phyloP scores from a whole-genome alignment of 1,284 basidiomycete genomes.

The Pyrrhoderma noxium region DNA sequence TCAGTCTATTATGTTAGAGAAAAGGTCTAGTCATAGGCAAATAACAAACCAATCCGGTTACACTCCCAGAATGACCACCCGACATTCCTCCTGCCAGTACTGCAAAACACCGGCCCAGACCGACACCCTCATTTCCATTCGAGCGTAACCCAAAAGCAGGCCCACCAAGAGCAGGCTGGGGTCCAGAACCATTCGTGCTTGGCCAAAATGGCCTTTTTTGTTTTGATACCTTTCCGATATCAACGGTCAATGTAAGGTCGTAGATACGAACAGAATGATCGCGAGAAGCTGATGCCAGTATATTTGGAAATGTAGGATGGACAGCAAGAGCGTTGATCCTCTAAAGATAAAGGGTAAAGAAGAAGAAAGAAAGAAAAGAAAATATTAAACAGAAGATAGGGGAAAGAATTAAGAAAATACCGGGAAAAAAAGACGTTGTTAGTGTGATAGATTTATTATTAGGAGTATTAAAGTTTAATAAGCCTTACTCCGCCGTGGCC shows the following conservation, averaged over 20 bases:
- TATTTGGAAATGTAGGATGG: conserved; percentile 10
- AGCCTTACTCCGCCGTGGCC: conserved; percentile 16
- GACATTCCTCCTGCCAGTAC: conserved; percentile 61
- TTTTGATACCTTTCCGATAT: not conserved
- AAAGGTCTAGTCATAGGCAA: not conserved
- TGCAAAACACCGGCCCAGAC: conserved; percentile 53
- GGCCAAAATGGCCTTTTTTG: conserved; percentile 14
- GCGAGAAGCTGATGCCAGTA: conserved; percentile 12
- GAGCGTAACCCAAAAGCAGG: conserved; percentile 63
- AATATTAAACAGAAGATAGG: too few species aligned
- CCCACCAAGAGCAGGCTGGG: conserved; percentile 35
- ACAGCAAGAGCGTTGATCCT: conserved; percentile 15
- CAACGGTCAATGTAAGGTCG: conserved; percentile 9
- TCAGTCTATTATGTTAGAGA: not conserved
- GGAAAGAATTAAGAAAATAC: too few species aligned
- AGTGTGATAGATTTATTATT: not conserved
- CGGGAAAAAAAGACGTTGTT: not conserved
- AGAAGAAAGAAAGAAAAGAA: too few species aligned
- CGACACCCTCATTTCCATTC: conserved; percentile 49
- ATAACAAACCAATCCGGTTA: conserved; percentile 50
- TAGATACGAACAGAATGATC: conserved; percentile 18
- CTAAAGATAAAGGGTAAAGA: not conserved
- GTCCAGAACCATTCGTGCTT: not conserved
- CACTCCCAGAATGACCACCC: conserved; percentile 63
- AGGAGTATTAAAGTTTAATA: not conserved